Conservation (phyloP, 2,329 filamentous ascomycete species). For the Nigrospora sphaerica region DNA sequence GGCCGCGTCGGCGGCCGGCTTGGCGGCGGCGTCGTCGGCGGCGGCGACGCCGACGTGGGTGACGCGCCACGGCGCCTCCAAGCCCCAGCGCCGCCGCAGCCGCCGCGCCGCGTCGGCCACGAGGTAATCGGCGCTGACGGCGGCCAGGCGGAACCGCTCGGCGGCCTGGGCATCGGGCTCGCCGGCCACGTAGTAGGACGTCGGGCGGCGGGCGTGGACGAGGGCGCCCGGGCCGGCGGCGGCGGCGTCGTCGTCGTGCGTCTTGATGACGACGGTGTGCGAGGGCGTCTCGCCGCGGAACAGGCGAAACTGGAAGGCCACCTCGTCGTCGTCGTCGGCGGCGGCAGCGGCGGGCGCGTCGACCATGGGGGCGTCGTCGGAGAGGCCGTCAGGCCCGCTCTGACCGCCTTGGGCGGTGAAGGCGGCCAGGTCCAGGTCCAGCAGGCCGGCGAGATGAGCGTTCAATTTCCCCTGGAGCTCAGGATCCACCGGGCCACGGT, state of each 20-base stretch:
- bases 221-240: constrained; percentile 33
- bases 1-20: constrained; percentile 5
- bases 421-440: constrained; percentile 29
- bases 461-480: constrained; percentile 37
- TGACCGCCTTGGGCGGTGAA: background rate
- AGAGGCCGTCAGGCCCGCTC: background rate
- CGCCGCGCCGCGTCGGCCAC: constrained; percentile 30
- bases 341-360: constrained; percentile 7
- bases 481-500: constrained; percentile 22
- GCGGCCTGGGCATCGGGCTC: constrained; percentile 27
- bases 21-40: constrained; percentile 5
- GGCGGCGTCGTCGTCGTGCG: constrained; percentile 29
- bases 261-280: constrained; percentile 42
- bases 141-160: constrained; percentile 33
- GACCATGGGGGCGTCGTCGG: constrained; percentile 3
- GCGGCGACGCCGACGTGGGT: constrained; percentile 31
- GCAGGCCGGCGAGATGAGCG: constrained; percentile 38
- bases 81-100: constrained; percentile 43
- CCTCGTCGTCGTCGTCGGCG: constrained; percentile 19
- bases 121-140: constrained; percentile 47
- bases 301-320: constrained; percentile 50
- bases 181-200: constrained; percentile 41
- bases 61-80: constrained; percentile 56
- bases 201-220: constrained; percentile 30
- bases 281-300: constrained; percentile 40